phyloP scores from a whole-genome alignment of 2,329 filamentous ascomycete genomes.

The Scolecobasidium constrictum region DNA sequence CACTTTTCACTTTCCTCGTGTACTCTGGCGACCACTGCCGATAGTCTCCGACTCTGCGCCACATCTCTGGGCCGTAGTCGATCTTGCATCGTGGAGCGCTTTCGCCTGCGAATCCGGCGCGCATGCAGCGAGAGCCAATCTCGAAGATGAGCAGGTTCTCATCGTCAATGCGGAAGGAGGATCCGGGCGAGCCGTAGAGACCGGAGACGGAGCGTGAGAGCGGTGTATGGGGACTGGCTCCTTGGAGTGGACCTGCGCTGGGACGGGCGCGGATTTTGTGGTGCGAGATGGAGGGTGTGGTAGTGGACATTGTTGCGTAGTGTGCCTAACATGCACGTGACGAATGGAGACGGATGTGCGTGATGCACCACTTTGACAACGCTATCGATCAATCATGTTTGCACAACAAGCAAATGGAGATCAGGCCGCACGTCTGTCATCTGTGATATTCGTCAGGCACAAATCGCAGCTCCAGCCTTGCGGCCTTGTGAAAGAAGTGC shows the following conservation, averaged over 20 bases:
- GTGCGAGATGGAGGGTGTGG: constrained; percentile 2
- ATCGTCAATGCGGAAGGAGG: constrained; percentile 49
- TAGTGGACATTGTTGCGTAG: neutral
- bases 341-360: no score
- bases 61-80: constrained; percentile 63
- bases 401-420: no score
- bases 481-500: neutral
- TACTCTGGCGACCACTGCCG: constrained; percentile 53
- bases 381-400: neutral
- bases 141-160: constrained; percentile 82
- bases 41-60: constrained; percentile 72
- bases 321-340: no score
- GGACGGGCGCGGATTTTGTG: constrained; percentile 1
- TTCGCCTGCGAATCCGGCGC: constrained; percentile 81
- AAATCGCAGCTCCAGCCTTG: neutral
- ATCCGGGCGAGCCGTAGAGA: constrained; percentile 45
- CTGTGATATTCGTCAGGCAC: no score
- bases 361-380: no score
- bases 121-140: constrained; percentile 66
- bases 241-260: neutral
- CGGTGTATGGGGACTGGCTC: constrained; percentile 38
- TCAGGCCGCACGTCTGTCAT: no score
- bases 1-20: constrained; percentile 35
- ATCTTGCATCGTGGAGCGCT: constrained; percentile 59
- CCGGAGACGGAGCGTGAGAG: constrained; percentile 49